These are phyloP conservation scores for Colletotrichum tofieldiae DNA, from an alignment of 2,329 filamentous ascomycete species.

Conservation along the genomic window DNA sequence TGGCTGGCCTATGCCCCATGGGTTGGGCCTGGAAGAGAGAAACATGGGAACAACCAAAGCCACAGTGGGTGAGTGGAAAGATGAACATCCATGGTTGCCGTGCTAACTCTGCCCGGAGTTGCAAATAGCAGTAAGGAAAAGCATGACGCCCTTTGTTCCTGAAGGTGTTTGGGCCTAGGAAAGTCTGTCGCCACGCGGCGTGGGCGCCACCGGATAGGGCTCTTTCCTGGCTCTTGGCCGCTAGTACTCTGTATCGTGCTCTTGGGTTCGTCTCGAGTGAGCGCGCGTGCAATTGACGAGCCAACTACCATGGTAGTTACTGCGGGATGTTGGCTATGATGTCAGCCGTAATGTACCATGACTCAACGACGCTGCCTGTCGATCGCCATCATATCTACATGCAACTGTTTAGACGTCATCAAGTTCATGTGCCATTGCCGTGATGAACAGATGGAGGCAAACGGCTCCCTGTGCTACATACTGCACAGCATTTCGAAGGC, in stretches of 20 bases:
- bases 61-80: not conserved
- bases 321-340: not conserved
- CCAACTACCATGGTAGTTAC: not conserved
- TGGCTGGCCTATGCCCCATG: not conserved
- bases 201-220: not conserved
- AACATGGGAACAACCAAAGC: not conserved
- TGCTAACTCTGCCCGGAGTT: not conserved
- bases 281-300: not conserved
- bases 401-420: conserved; percentile 23
- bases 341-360: conserved; percentile 3
- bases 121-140: not conserved
- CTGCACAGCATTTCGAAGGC: not conserved
- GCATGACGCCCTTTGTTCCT: conserved; percentile 23
- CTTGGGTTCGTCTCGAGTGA: not conserved
- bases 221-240: conserved; percentile 1
- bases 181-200: conserved; percentile 16
- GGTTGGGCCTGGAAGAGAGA: not conserved
- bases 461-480: not conserved
- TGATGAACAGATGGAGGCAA: conserved; percentile 14
- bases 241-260: not conserved
- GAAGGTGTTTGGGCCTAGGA: conserved; percentile 32
- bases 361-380: not conserved
- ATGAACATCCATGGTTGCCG: not conserved
- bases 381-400: conserved; percentile 6
- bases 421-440: not conserved